Conservation (phyloP, 164 flowering plant genomes). For the Piper longum region DNA sequence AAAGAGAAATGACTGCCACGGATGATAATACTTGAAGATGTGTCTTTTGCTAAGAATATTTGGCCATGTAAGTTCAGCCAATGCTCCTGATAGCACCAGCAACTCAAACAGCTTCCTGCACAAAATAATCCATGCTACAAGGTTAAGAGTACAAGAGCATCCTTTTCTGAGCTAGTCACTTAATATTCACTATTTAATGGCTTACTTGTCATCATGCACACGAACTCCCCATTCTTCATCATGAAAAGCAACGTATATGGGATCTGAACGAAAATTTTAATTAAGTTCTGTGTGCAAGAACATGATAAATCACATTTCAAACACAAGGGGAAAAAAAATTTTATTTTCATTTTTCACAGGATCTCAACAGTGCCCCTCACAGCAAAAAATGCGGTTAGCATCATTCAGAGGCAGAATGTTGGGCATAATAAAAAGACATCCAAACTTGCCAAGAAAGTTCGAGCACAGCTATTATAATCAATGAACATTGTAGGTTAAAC, state of each 20-base stretch:
- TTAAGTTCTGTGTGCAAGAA: background rate
- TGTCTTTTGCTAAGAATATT: conserved; percentile 46
- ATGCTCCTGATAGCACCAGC: conserved; percentile 46
- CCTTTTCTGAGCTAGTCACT: background rate
- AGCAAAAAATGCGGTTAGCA: background rate
- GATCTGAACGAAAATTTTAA: conserved; percentile 22
- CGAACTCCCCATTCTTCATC: conserved; percentile 91
- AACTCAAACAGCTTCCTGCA: conserved; percentile 59
- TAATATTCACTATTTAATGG: background rate
- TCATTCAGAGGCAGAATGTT: background rate
- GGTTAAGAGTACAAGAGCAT: background rate
- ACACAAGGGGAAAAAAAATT: background rate
- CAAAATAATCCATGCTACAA: background rate
- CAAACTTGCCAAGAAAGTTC: no score
- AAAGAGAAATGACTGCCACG: background rate
- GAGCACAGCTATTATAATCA: no score
- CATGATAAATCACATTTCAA: background rate
- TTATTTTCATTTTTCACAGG: background rate
- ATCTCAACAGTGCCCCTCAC: background rate
- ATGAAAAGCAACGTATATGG: conserved; percentile 54
- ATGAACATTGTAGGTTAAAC: no score
- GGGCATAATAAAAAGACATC: no score
- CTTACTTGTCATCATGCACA: conserved; percentile 68
- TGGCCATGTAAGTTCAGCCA: conserved; percentile 72
- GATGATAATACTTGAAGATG: conserved; percentile 35